phyloP scores from a whole-genome alignment of 805 yeast genomes.

The Starmerella bombicola region DNA sequence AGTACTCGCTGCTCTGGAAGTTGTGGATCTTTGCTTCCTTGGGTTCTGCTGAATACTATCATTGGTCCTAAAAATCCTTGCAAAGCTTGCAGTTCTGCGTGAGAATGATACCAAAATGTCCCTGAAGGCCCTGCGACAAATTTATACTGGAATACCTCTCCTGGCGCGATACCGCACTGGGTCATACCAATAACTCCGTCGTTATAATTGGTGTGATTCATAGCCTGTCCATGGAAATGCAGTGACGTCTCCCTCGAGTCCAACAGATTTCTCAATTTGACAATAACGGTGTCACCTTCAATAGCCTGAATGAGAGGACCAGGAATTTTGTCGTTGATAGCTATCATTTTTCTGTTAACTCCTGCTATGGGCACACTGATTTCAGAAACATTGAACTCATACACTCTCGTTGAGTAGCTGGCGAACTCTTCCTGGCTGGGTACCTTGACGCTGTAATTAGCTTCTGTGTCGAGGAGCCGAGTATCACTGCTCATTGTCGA shows the following conservation, averaged over 20 bases:
- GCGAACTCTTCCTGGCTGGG: background rate
- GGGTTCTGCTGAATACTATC: conserved; percentile 30
- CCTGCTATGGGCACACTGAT: conserved; percentile 29
- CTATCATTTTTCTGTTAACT: conserved; percentile 27
- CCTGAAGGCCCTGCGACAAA: conserved; percentile 37
- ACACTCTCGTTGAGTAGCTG: conserved; percentile 2
- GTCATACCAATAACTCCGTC: conserved; percentile 44
- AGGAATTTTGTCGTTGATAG: conserved; percentile 38
- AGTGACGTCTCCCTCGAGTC: conserved; percentile 32
- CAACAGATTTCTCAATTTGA: conserved; percentile 31
- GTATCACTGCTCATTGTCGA: conserved; percentile 1
- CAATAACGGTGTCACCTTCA: conserved; percentile 30
- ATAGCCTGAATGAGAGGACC: conserved; percentile 37
- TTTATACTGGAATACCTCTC: conserved; percentile 32
- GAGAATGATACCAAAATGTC: conserved; percentile 47
- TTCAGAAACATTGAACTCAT: conserved; percentile 5
- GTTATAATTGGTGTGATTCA: conserved; percentile 35
- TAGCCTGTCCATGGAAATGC: conserved; percentile 46
- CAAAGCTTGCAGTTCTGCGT: conserved; percentile 35
- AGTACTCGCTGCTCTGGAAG: conserved; percentile 23
- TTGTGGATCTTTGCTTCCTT: background rate
- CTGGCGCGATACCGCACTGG: conserved; percentile 40
- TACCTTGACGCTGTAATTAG: conserved; percentile 20
- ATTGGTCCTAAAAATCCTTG: conserved; percentile 41
- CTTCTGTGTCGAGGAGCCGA: conserved; percentile 26